Evolutionary conservation across 169 alveolate species (phyloP).

Genomic region (Plasmodium knowlesi): DNA sequence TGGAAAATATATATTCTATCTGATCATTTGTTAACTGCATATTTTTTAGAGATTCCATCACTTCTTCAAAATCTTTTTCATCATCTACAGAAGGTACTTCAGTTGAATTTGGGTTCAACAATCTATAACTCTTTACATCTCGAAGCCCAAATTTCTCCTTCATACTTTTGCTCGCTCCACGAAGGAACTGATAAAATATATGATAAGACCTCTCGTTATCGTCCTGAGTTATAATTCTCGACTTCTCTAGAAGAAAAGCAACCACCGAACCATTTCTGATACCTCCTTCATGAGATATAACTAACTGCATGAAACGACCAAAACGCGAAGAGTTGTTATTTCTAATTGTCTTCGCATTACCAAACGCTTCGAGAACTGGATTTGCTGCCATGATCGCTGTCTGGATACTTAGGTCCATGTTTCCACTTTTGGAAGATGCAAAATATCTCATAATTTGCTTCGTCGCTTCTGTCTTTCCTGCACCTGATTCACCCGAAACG

Average conservation of each 20-base stretch:
- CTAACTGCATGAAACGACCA: slow-evolving; percentile 97
- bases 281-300: slow-evolving; percentile 91
- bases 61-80: slow-evolving; percentile 92
- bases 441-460: slow-evolving; percentile 94
- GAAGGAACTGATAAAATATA: slow-evolving; percentile 95
- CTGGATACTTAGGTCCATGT: slow-evolving; percentile 82
- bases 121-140: slow-evolving; percentile 82
- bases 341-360: slow-evolving; percentile 98
- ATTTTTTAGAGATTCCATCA: slow-evolving; percentile 91
- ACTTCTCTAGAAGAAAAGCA: slow-evolving; percentile 96
- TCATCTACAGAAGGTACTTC: slow-evolving; percentile 96
- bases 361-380: slow-evolving; percentile 98
- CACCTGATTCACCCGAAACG: slow-evolving; percentile 98
- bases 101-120: slow-evolving; percentile 90
- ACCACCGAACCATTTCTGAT: slow-evolving; percentile 92
- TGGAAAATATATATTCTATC: slow-evolving; percentile 88
- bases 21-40: slow-evolving; percentile 92
- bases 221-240: slow-evolving; percentile 95
- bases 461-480: slow-evolving; percentile 99
- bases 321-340: slow-evolving; percentile 98
- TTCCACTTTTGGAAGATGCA: slow-evolving; percentile 86
- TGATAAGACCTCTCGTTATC: slow-evolving; percentile 96
- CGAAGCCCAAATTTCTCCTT: slow-evolving; percentile 83
- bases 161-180: slow-evolving; percentile 91
- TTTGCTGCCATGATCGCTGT: slow-evolving; percentile 94